Base-by-base conservation (phyloP, 192 early-diverging fungal genomes). In the Backusella psychrophila region DNA sequence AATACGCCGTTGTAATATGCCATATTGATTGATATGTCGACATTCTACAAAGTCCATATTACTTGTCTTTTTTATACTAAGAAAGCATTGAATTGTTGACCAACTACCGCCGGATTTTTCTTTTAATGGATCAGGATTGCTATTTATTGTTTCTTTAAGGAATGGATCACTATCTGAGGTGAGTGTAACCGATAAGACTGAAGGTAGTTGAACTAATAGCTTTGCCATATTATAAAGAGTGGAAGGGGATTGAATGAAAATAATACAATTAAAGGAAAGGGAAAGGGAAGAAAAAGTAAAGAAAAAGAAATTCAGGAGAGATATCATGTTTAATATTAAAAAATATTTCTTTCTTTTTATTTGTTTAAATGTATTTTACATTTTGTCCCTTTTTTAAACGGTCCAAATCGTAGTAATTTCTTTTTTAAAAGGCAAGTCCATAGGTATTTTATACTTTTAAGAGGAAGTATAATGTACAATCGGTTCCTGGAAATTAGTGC, bases 11-110 rank as follows among this genome's bases (percentile, higher is more conserved):
- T 72, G 69, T 15, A 70, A 15, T 42, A 39, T 38, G 9, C 69
- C 69, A 70, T 70, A 70, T 41, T 70, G 36, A 70, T 38, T 70
- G n/a, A 70, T 29, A 63, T 63, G 56, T 63, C 56, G 56, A 29
- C 56, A 63, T 29, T 63, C 23, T 63, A 63, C 26, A 23, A 63
- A 63, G 56, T 63, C 23, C 21, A 63, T n/a, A 63, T 63, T 5
- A 63, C 12, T 29, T 29, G 56, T 26, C 56, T 63, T 63, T 29
- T 63, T 63, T 63, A 11, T 29, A 26, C 11, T 63, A 29, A 63
- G 9, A 63, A 63, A 14, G 9, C 12, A 29, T 63, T 63, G 56
- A 11, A 63, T 29, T 63, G 56, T 63, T 63, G 21, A 29, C 56
- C 56, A 63, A 29, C 23, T 29, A 26, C 56, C 23, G 56, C 21